phyloP scores from a whole-genome alignment of 75 land plant genomes.

The Cupressus sempervirens region DNA sequence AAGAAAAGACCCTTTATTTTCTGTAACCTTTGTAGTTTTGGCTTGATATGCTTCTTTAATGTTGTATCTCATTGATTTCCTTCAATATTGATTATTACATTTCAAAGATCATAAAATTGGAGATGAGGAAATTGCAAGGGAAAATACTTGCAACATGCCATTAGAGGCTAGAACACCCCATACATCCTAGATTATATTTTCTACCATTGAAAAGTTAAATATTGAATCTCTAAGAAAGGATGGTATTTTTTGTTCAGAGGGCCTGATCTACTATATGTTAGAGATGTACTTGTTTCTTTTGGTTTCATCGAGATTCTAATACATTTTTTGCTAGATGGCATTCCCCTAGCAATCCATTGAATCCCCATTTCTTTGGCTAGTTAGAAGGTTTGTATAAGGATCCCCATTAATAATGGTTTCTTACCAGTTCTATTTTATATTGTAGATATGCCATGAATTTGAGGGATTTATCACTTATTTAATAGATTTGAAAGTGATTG shows the following conservation, averaged over 20 bases:
- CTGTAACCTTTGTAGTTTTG: too few species aligned
- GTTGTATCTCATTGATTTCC: too few species aligned
- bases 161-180: constrained; percentile 16
- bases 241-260: constrained; percentile 12
- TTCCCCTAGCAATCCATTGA: constrained; percentile 52
- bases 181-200: background rate
- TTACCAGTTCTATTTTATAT: too few species aligned
- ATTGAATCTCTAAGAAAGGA: background rate
- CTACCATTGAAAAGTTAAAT: background rate
- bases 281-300: constrained; percentile 38
- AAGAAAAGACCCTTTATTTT: too few species aligned
- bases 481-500: too few species aligned
- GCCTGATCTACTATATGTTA: constrained; percentile 40
- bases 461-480: too few species aligned
- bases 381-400: constrained; percentile 26
- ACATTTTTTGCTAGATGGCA: constrained; percentile 45
- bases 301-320: constrained; percentile 30
- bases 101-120: too few species aligned
- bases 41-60: too few species aligned
- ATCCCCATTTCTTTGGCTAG: constrained; percentile 40
- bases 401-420: too few species aligned
- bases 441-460: too few species aligned
- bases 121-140: constrained; percentile 37
- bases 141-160: background rate
- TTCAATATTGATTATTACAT: too few species aligned